Evolutionary conservation across 2,329 filamentous ascomycete species (phyloP).

Genomic region (Paecilomyces niveus): DNA sequence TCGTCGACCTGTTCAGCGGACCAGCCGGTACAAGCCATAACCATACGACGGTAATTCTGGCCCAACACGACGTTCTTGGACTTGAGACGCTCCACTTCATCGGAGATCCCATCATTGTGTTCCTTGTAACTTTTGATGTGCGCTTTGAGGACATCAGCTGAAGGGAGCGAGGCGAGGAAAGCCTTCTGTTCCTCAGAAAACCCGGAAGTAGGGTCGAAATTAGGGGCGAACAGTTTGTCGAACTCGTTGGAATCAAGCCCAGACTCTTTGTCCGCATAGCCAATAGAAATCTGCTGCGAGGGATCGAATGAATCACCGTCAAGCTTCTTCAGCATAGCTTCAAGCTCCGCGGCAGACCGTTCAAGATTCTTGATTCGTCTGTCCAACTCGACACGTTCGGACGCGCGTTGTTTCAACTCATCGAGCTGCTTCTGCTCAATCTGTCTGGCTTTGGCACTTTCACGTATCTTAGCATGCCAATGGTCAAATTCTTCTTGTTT

Average conservation of each 20-base stretch:
- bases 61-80: slow-evolving; percentile 78
- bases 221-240: slow-evolving; percentile 28
- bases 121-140: slow-evolving; percentile 62
- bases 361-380: slow-evolving; percentile 72
- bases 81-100: slow-evolving; percentile 64
- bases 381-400: slow-evolving; percentile 57
- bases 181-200: slow-evolving; percentile 35
- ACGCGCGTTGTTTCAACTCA: slow-evolving; percentile 57
- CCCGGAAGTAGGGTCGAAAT: slow-evolving; percentile 34
- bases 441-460: slow-evolving; percentile 69
- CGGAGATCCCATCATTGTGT: slow-evolving; percentile 61
- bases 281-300: slow-evolving; percentile 40
- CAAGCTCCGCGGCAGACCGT: slow-evolving; percentile 64
- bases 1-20: slow-evolving; percentile 72
- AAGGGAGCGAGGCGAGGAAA: slow-evolving; percentile 49
- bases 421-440: slow-evolving; percentile 71
- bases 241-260: slow-evolving; percentile 30
- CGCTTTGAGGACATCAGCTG: slow-evolving; percentile 56
- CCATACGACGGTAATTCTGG: slow-evolving; percentile 78
- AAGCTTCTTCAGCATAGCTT: slow-evolving; percentile 45
- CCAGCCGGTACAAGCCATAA: slow-evolving; percentile 77
- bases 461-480: slow-evolving; percentile 72
- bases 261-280: slow-evolving; percentile 41
- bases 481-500: slow-evolving; percentile 80
- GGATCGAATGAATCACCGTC: slow-evolving; percentile 38